These are phyloP conservation scores for Croton setiger DNA, from an alignment of 441 rosid species.

Conservation along the genomic window DNA sequence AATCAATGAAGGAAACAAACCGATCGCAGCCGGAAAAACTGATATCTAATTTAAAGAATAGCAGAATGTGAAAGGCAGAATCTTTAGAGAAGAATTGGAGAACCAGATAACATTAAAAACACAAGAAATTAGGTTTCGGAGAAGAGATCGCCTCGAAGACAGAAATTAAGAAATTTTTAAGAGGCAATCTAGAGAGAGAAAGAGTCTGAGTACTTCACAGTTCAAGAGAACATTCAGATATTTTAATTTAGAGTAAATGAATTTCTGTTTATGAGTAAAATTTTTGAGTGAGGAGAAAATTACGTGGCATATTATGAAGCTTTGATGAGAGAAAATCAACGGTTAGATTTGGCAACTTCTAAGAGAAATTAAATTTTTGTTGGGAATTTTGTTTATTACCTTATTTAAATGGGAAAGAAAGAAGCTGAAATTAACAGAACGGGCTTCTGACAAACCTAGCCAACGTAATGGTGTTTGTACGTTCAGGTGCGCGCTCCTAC, in stretches of 20 bases:
- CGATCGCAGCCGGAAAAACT: background rate
- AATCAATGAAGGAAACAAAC: background rate
- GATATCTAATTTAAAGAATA: background rate
- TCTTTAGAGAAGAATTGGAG: background rate
- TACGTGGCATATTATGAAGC: background rate
- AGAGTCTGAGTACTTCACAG: background rate
- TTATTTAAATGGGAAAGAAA: background rate
- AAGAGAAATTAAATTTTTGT: background rate
- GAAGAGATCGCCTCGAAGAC: conserved; percentile 8
- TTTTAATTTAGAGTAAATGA: background rate
- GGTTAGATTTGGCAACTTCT: background rate
- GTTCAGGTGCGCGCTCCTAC: background rate
- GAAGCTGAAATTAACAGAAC: background rate
- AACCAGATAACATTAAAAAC: background rate
- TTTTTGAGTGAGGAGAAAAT: background rate
- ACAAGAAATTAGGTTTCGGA: background rate
- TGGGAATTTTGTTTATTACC: background rate
- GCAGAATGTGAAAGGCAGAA: conserved; percentile 6
- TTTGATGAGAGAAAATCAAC: conserved; percentile 8
- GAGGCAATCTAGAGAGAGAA: background rate
- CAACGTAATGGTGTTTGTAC: background rate
- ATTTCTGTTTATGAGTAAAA: background rate
- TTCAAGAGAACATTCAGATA: background rate
- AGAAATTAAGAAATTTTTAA: background rate
- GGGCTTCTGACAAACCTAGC: conserved; percentile 6